Base-by-base conservation (phyloP, 371 early-diverging fungal species). In the Zychaea mexicana region DNA sequence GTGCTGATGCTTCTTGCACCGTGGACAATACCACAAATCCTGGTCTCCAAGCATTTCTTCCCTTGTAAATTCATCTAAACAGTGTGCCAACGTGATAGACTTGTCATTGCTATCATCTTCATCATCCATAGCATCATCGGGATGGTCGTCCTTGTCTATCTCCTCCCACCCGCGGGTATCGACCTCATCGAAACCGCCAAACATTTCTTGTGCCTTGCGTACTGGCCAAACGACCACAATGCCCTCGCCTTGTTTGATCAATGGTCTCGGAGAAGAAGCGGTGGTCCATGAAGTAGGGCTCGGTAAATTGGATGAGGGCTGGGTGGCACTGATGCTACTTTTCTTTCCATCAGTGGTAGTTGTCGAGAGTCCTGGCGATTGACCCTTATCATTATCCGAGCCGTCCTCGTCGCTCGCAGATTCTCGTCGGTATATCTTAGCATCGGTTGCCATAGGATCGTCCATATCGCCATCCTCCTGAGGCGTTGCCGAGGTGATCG, bases 1-100 rank as follows among this genome's bases (percentile, higher is more conserved):
- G 0, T 72, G 68, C 8, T 88, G 80, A 36, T 76, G 76, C 33
- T 68, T 66, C 62, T 88, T 87, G 66, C 90, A 90, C 17, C 75
- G 52, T 1, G 89, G 85, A 57, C 92, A 92, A 54, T 70, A 74
- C 89, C 90, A 91, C 5, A 79, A 74, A 62, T 92, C 87, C 45
- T 86, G 81, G 15, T 85, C 85, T 9, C 83, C 79, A 21, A 92
- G 72, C 8, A 77, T 68, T 61, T 92, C 90, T 52, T 76, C 79
- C 30, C 82, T 78, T 19, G 84, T 76, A 65, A 85, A 92, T 64
- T 84, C 83, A 46, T 80, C 69, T 7, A 92, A 65, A 68, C 92
- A 90, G 53, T 88, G 84, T 4, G 75, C 68, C 0, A 90, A 66
- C 0, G 69, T 70, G 9, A 69, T 87, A 75, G 54, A 26, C 39